phyloP scores from a whole-genome alignment of 2,329 filamentous ascomycete genomes.

The Thelonectria olida region DNA sequence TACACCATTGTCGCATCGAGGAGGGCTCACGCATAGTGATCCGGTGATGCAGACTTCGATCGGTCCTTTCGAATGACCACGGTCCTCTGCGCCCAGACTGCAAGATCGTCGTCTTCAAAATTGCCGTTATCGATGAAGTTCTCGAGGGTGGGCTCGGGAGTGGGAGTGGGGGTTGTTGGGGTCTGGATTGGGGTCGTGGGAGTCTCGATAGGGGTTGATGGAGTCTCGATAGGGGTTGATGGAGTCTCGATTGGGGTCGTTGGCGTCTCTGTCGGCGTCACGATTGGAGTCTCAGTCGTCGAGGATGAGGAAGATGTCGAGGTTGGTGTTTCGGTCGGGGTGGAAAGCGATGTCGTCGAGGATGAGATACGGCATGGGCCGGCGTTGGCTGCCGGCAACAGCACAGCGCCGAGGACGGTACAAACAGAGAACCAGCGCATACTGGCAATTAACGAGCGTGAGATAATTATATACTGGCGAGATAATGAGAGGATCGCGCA shows the following conservation, averaged over 20 bases:
- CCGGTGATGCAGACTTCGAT: conserved; percentile 6
- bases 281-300: background rate
- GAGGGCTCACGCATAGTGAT: conserved; percentile 11
- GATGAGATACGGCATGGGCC: conserved; percentile 14
- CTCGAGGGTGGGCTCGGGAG: background rate
- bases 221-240: background rate
- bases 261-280: background rate
- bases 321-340: background rate
- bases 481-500: too few relatives aligned
- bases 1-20: background rate
- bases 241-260: background rate
- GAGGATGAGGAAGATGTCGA: background rate
- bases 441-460: conserved; percentile 13
- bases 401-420: conserved; percentile 10
- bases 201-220: background rate
- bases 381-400: conserved; percentile 15
- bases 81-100: conserved; percentile 10
- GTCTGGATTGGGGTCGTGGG: background rate
- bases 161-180: background rate
- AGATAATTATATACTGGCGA: background rate
- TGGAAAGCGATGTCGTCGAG: background rate
- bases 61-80: background rate
- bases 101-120: conserved; percentile 10
- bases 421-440: conserved; percentile 32
- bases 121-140: conserved; percentile 2